Evolutionary conservation across 2,329 filamentous ascomycete genomes (phyloP).

Genomic region (Aspergillus fijiensis): DNA sequence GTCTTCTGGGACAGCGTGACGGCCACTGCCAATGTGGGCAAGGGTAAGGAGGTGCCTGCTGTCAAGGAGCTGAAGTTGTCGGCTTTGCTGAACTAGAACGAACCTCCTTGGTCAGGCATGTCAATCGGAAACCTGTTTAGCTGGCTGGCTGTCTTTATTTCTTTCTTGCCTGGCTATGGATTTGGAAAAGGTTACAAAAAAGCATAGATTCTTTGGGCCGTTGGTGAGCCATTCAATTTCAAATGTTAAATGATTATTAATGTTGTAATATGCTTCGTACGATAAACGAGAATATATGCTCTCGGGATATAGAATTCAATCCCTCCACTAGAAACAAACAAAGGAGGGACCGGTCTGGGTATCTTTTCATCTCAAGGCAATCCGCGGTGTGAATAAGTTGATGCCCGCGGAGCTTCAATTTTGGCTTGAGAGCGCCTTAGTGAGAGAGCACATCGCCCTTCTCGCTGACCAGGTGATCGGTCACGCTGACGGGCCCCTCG

Average conservation of each 20-base stretch:
- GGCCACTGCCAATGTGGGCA: slow-evolving; percentile 36
- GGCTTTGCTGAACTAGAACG: slow-evolving; percentile 34
- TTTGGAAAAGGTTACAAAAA: not conserved
- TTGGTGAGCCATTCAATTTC: not conserved
- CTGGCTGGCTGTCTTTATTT: not conserved
- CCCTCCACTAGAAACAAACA: not conserved
- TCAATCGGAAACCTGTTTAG: not conserved
- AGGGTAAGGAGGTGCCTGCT: slow-evolving; percentile 49
- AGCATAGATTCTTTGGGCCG: not conserved
- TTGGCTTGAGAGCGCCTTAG: slow-evolving; percentile 4
- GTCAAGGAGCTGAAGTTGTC: slow-evolving; percentile 50
- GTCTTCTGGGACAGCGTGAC: slow-evolving; percentile 44
- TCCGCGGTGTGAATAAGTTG: not conserved
- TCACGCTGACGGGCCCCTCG: slow-evolving; percentile 78
- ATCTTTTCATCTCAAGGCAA: slow-evolving; percentile 7
- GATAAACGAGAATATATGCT: not conserved
- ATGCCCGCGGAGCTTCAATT: not conserved
- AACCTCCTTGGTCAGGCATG: not conserved
- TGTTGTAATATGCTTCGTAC: not conserved
- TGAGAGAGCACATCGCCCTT: slow-evolving; percentile 52
- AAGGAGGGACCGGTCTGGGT: not conserved
- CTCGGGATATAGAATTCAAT: not conserved
- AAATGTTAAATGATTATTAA: not conserved
- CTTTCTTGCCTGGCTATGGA: not conserved
- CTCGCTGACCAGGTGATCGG: slow-evolving; percentile 72